Evolutionary conservation across 2,329 filamentous ascomycete genomes (phyloP).

Genomic region (Cadophora malorum): DNA sequence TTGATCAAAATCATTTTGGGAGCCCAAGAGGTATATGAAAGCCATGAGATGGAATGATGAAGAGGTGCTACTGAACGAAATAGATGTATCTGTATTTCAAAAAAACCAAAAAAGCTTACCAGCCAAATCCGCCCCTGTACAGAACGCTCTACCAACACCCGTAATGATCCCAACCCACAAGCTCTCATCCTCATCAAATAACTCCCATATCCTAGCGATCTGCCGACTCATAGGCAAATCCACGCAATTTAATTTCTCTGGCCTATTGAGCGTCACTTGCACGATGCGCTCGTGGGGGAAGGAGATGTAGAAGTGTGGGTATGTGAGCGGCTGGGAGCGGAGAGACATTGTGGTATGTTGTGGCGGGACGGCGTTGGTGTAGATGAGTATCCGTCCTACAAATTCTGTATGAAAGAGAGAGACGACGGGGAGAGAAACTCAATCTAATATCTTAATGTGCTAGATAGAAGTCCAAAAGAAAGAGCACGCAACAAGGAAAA

Average conservation of each 20-base stretch:
- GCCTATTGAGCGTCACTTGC: slow-evolving; percentile 65
- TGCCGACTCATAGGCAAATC: slow-evolving; percentile 48
- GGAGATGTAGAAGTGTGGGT: slow-evolving; percentile 45
- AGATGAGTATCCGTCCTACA: neutral
- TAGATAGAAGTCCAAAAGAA: neutral
- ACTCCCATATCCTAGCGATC: slow-evolving; percentile 18
- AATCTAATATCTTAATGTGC: neutral
- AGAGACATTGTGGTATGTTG: neutral
- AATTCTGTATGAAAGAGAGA: neutral
- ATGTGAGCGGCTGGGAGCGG: slow-evolving; percentile 24
- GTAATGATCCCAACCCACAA: slow-evolving; percentile 69
- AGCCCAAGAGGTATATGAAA: no score
- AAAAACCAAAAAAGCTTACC: neutral
- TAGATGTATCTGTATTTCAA: neutral
- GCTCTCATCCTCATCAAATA: slow-evolving; percentile 20
- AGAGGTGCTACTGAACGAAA: no score
- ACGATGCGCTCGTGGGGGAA: slow-evolving; percentile 62
- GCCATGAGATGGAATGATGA: no score
- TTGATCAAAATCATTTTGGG: neutral
- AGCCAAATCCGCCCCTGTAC: slow-evolving; percentile 70
- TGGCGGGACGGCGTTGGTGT: neutral
- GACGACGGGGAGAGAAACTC: neutral
- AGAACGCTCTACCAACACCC: slow-evolving; percentile 68
- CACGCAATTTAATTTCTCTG: slow-evolving; percentile 63
- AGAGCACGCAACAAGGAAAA: neutral